These are phyloP conservation scores for Penicillium mononematosum DNA, from an alignment of 495 filamentous ascomycete species.

Conservation along the genomic window DNA sequence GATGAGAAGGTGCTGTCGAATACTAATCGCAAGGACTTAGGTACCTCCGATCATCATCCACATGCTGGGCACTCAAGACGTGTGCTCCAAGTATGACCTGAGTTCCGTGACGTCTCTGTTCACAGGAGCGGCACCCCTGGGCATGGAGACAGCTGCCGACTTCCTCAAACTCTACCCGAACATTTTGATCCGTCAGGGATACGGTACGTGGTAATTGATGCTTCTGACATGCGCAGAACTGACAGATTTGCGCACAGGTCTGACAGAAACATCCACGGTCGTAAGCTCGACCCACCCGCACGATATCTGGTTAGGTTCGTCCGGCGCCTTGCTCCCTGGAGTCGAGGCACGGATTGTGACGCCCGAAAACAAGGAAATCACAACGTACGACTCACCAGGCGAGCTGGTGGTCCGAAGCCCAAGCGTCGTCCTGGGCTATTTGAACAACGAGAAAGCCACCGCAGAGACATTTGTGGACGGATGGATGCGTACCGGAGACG, in stretches of 20 bases:
- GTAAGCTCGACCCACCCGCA: constrained; percentile 61
- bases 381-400: constrained; percentile 70
- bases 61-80: constrained; percentile 64
- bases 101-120: constrained; percentile 65
- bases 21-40: constrained; percentile 29
- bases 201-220: constrained; percentile 52
- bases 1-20: background rate
- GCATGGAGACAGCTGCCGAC: constrained; percentile 71
- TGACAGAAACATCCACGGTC: constrained; percentile 81
- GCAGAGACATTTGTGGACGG: constrained; percentile 75
- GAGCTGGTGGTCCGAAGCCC: constrained; percentile 78
- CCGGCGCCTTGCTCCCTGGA: constrained; percentile 68
- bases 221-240: constrained; percentile 1
- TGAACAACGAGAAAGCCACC: constrained; percentile 81
- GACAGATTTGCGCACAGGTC: constrained; percentile 42
- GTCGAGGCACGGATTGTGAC: constrained; percentile 68
- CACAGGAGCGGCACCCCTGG: constrained; percentile 82
- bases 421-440: constrained; percentile 76
- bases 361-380: constrained; percentile 73
- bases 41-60: constrained; percentile 86
- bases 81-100: constrained; percentile 70
- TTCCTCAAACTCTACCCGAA: constrained; percentile 63
- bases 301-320: constrained; percentile 72
- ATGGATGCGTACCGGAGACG: constrained; percentile 86
- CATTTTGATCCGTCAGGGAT: constrained; percentile 73